Conservation (phyloP, 2,329 filamentous ascomycete species). For the Pseudopyrenochaeta lycopersici region DNA sequence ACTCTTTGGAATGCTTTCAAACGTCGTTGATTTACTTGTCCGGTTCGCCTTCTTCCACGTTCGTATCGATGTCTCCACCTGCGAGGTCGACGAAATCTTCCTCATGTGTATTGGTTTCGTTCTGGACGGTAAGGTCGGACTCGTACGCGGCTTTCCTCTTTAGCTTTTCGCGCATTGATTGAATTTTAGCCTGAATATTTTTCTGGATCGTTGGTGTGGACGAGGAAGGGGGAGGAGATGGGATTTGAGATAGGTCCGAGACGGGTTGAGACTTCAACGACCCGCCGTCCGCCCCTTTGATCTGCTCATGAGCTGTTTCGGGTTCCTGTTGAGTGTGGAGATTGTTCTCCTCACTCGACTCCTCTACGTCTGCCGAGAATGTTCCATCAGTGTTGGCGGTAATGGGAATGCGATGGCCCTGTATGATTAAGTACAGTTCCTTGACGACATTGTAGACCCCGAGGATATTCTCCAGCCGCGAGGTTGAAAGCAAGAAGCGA, state of each 20-base stretch:
- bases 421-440: slow-evolving; percentile 3
- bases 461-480: background rate
- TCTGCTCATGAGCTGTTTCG: background rate
- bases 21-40: slow-evolving; percentile 1
- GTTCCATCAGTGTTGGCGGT: too few species aligned
- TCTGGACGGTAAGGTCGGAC: background rate
- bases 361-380: too few species aligned
- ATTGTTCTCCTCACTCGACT: background rate
- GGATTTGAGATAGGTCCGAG: too few species aligned
- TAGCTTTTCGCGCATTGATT: background rate
- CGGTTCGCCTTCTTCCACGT: slow-evolving; percentile 9
- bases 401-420: background rate
- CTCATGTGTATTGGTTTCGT: slow-evolving; percentile 9
- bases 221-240: too few species aligned
- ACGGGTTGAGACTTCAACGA: too few species aligned
- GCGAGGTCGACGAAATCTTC: slow-evolving; percentile 8
- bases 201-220: too few species aligned
- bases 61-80: slow-evolving; percentile 7
- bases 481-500: background rate
- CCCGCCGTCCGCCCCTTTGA: background rate
- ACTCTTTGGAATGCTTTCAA: background rate
- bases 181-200: background rate
- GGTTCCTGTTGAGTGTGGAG: background rate
- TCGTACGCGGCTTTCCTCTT: background rate
- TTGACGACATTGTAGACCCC: background rate